Conservation (phyloP, 352 stramenopile species). For the Phytophthora meadii region DNA sequence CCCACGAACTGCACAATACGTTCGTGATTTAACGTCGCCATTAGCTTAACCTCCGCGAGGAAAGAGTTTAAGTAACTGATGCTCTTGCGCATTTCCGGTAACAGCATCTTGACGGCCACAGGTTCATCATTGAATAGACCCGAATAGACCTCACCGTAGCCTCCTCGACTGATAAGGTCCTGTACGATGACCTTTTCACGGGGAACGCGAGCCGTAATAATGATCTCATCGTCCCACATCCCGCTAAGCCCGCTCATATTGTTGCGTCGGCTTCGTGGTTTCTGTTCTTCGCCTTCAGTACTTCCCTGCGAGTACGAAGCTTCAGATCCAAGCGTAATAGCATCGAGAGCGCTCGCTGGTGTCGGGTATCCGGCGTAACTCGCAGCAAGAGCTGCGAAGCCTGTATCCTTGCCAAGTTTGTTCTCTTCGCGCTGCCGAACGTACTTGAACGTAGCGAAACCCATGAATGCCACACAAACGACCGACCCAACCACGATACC, state of each 20-base stretch:
- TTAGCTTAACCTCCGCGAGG: constrained; percentile 42
- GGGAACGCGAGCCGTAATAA: constrained; percentile 41
- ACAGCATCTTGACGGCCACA: constrained; percentile 43
- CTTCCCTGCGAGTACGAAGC: constrained; percentile 31
- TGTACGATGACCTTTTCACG: constrained; percentile 40
- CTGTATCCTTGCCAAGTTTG: constrained; percentile 29
- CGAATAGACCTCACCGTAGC: constrained; percentile 41
- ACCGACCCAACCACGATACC: constrained; percentile 27
- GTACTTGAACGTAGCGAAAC: constrained; percentile 34
- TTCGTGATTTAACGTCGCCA: constrained; percentile 47
- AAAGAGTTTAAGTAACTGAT: constrained; percentile 45
- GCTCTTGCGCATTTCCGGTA: constrained; percentile 44
- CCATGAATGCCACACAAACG: constrained; percentile 26
- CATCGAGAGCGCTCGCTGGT: constrained; percentile 30
- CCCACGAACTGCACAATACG: constrained; percentile 56
- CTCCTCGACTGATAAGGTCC: constrained; percentile 41
- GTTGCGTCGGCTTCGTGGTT: constrained; percentile 18
- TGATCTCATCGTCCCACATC: constrained; percentile 50
- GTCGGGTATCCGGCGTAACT: constrained; percentile 45
- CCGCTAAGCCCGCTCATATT: constrained; percentile 14
- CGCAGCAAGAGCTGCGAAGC: constrained; percentile 29
- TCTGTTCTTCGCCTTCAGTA: constrained; percentile 4
- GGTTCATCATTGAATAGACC: constrained; percentile 34
- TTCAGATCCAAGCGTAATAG: constrained; percentile 37
- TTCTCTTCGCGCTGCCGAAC: constrained; percentile 24